These are phyloP conservation scores for Ophiosphaerella narmari DNA, from an alignment of 2,329 filamentous ascomycete genomes.

Conservation along the genomic window DNA sequence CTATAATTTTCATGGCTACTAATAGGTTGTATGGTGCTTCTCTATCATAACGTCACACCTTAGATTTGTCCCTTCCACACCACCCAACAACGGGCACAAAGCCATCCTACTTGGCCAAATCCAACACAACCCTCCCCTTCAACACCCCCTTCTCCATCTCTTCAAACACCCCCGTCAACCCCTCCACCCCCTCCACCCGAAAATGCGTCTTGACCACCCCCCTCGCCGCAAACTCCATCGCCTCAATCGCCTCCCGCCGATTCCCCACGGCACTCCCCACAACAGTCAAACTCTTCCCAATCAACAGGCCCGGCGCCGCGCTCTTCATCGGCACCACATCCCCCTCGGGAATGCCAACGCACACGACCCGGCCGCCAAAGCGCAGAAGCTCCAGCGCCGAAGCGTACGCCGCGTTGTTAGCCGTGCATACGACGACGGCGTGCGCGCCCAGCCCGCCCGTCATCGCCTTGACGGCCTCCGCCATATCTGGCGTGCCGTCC, in stretches of 20 bases:
- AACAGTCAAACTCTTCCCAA: conserved; percentile 50
- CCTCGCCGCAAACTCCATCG: conserved; percentile 50
- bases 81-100: too few relatives aligned
- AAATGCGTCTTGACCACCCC: conserved; percentile 55
- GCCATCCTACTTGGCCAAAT: conserved; percentile 32
- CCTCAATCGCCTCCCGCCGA: conserved; percentile 55
- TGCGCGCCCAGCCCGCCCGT: conserved; percentile 64
- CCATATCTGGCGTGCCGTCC: conserved; percentile 57
- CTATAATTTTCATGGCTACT: too few relatives aligned
- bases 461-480: conserved; percentile 60
- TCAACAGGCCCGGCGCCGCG: conserved; percentile 47
- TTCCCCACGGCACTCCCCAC: conserved; percentile 54
- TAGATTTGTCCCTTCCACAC: too few relatives aligned
- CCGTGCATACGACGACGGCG: conserved; percentile 62
- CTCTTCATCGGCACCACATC: conserved; percentile 51
- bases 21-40: too few relatives aligned
- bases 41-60: too few relatives aligned
- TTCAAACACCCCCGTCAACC: conserved; percentile 52
- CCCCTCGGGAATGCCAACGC: conserved; percentile 55
- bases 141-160: conserved; percentile 53
- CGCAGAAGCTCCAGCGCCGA: conserved; percentile 47
- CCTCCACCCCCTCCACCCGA: conserved; percentile 53
- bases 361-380: conserved; percentile 53
- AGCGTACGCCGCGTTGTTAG: conserved; percentile 54
- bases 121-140: conserved; percentile 54